Conservation (phyloP, 2,329 filamentous ascomycete genomes). For the Talaromyces rugulosus region DNA sequence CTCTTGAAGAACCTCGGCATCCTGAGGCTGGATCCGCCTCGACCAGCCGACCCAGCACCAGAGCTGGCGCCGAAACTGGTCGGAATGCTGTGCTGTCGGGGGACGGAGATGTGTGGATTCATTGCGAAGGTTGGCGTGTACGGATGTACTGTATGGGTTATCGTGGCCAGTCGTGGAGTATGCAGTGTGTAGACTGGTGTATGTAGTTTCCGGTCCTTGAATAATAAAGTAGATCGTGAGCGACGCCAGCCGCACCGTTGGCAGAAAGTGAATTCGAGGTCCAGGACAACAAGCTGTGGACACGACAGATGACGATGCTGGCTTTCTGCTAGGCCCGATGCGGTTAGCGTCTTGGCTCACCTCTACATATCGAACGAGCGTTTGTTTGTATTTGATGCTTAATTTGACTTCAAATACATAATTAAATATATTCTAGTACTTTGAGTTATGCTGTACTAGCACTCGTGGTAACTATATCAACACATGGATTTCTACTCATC, state of each 20-base stretch:
- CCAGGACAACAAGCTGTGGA: neutral
- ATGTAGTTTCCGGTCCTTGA: neutral
- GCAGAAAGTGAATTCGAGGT: neutral
- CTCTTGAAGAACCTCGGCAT: conserved; percentile 66
- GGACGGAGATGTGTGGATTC: conserved; percentile 59
- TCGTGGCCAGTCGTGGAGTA: neutral
- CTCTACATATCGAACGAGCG: neutral
- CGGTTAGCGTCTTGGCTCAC: neutral
- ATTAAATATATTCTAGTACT: too few relatives aligned
- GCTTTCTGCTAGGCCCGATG: neutral
- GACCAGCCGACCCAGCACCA: conserved; percentile 43
- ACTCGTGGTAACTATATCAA: too few relatives aligned
- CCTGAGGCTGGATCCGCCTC: conserved; percentile 50
- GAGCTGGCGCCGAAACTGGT: conserved; percentile 46
- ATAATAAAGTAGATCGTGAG: neutral
- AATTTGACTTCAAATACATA: too few relatives aligned
- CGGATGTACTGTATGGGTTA: neutral
- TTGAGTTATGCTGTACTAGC: too few relatives aligned
- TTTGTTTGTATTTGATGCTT: too few relatives aligned
- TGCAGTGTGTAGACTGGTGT: neutral
- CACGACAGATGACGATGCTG: conserved; percentile 2
- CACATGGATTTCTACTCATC: too few relatives aligned
- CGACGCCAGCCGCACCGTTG: neutral
- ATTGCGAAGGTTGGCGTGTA: conserved; percentile 29
- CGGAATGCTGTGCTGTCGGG: conserved; percentile 53